Percentiles rank a stretch among this genome's conserved stretches.
Evolutionary conservation across 352 stramenopile species (phyloP).

Genomic region (Globisporangium paroecandrum): DNA sequence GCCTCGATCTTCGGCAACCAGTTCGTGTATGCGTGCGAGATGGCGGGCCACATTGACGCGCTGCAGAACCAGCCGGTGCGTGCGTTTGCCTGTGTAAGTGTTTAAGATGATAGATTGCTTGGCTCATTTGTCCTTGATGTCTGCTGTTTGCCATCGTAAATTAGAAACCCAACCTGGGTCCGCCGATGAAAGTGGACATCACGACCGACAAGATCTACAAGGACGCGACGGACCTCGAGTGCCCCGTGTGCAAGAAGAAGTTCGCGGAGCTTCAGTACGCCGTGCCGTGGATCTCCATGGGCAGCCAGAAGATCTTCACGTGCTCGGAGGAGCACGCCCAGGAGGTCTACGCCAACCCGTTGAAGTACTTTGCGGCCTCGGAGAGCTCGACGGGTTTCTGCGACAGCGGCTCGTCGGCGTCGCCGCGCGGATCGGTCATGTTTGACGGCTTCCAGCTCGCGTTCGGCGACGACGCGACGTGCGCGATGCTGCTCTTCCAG

Average conservation of each 20-base stretch:
- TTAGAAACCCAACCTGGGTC: constrained; percentile 45
- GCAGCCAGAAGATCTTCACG: constrained; percentile 71
- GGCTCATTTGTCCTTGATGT: constrained; percentile 10
- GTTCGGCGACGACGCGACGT: constrained; percentile 54
- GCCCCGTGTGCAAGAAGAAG: constrained; percentile 59
- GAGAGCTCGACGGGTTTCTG: constrained; percentile 45
- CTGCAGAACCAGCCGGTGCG: constrained; percentile 74
- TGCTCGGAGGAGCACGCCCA: constrained; percentile 62
- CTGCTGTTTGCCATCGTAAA: background rate
- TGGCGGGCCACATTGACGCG: constrained; percentile 76
- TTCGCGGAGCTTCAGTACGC: constrained; percentile 59
- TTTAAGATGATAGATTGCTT: background rate
- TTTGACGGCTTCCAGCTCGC: constrained; percentile 81
- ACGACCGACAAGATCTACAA: constrained; percentile 70
- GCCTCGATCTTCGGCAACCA: constrained; percentile 68
- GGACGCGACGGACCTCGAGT: constrained; percentile 50
- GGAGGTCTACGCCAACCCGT: constrained; percentile 46
- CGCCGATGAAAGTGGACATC: constrained; percentile 41
- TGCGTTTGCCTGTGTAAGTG: background rate
- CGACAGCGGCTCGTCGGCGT: constrained; percentile 34
- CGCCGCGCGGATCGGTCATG: constrained; percentile 66
- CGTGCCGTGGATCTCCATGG: constrained; percentile 72
- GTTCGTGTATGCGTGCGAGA: constrained; percentile 78
- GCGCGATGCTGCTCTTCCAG: constrained; percentile 76
- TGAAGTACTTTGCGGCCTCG: constrained; percentile 36